Evolutionary conservation across 805 yeast genomes (phyloP), one percentile per base, ranked within the genome.

Genomic region (Candida oleophila): DNA sequence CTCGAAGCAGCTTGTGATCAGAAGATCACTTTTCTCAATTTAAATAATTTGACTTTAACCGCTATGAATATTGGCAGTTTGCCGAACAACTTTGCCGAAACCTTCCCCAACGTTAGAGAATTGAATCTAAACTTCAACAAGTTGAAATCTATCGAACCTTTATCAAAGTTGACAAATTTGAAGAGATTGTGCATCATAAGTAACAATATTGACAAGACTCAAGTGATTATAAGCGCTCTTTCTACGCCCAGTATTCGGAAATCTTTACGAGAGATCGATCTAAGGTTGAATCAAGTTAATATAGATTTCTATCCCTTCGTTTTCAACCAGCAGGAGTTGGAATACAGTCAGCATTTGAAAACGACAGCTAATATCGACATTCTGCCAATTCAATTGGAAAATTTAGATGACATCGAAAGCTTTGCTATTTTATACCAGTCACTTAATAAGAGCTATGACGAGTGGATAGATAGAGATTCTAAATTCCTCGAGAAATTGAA

Each of bases 91-190:
- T 71, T 80, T 46, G 55, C 64, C 4, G 46, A 54, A 1, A 41
- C 64, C 33, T 79, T 78, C 53, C 82, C 82, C 22, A 66, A 77
- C 48, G 62, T 80, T 37, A 49, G 68, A 18, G 77, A 74, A 41
- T 57, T 80, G 45, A 78, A 79, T 49, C 64, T 80, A 44, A 78
- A 77, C 48, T 80, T 80, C 61, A 80, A 80, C 56, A 64, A 61
- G 34, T 50, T 80, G 22, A 55, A 49, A 11, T 67, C 71, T 22
- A 55, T 79, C 33, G 42, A 50, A 4, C 66, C 61, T 0, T 55
- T 80, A 33, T 44, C 64, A 2, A 56, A 57, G 2, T 57, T 77
- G 50, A 53, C 49, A 9, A 63, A 65, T 42, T 60, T 80, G 41
- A 62, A 59, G 42, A 69, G 68, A 46, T 56, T 79, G 38, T 71